These are phyloP conservation scores for Parathielavia appendiculata DNA, from an alignment of 495 filamentous ascomycete genomes.

Conservation along the genomic window DNA sequence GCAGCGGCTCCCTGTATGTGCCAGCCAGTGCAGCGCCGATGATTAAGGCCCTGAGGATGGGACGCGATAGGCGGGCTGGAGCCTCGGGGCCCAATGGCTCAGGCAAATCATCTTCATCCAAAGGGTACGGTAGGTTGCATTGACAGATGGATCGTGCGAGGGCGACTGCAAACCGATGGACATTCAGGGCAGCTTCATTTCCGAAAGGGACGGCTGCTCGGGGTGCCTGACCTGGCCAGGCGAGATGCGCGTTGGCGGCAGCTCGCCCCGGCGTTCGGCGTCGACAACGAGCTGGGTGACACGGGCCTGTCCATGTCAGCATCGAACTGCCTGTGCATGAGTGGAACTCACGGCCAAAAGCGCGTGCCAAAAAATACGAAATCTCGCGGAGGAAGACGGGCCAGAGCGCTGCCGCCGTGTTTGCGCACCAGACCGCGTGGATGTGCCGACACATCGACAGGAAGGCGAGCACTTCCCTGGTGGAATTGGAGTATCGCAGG, in stretches of 20 bases:
- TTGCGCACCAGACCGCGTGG: not conserved
- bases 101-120: not conserved
- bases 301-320: not conserved
- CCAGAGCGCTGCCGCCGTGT: conserved; percentile 1
- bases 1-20: not conserved
- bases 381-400: conserved; percentile 1
- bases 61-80: not conserved
- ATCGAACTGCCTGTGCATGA: not conserved
- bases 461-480: not conserved
- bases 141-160: not conserved
- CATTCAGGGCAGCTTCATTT: not conserved
- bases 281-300: conserved; percentile 1
- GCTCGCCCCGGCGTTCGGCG: not conserved
- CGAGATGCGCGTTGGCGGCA: not conserved
- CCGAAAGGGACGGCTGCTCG: not conserved
- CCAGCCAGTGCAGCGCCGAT: conserved; percentile 1
- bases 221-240: not conserved
- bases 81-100: not conserved
- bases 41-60: not conserved
- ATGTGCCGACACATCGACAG: not conserved
- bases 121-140: not conserved
- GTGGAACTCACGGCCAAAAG: not conserved
- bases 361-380: not conserved
- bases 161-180: not conserved
- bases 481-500: not conserved